Evolutionary conservation across 352 stramenopile species (phyloP), one percentile per base, ranked within the genome.

Genomic region (Thalassiosira hispida): DNA sequence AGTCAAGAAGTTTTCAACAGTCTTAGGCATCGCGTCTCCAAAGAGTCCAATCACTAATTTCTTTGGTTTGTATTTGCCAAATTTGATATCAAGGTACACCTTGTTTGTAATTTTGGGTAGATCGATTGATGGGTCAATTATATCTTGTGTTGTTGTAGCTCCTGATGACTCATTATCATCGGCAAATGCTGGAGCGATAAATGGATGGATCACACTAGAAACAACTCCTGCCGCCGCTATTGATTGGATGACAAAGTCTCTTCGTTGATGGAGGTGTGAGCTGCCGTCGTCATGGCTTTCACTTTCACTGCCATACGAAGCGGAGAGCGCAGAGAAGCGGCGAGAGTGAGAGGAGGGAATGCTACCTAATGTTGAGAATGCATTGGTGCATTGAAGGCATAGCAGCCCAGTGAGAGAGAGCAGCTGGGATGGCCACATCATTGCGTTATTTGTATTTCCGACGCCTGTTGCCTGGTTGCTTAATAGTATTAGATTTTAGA

Each of bases 51-150:
- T 91, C 2, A 77, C 67, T 16, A 92, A 69, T 27, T 82, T 61
- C 27, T 81, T 83, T 1, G 73, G 68, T 18, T 72, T 20, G 59
- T 72, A 70, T 2, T 72, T 73, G 29, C 62, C 82, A 38, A 90
- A 84, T 33, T 73, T 53, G 2, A 93, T 71, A 68, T 93, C 87
- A 29, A 93, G 78, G 23, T 87, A 93, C 1, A 89, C 84, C 22
- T 71, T 77, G 31, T 88, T 67, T 14, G 85, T 91, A 52, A 91
- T 83, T 71, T 75, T 79, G 8, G 79, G 85, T 20, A 81, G 44
- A 60, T 74, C 67, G 1, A 70, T 63, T 4, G 57, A 69, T 16
- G 85, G 85, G 73, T 91, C 85, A 53, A 91, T 90, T 18, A 40
- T 74, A 2, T 23, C 25, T 20, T 29, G 22, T n/a, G 33, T 47